Evolutionary conservation across 148 eudicot species (phyloP).

Genomic region (Dianthus caryophyllus): DNA sequence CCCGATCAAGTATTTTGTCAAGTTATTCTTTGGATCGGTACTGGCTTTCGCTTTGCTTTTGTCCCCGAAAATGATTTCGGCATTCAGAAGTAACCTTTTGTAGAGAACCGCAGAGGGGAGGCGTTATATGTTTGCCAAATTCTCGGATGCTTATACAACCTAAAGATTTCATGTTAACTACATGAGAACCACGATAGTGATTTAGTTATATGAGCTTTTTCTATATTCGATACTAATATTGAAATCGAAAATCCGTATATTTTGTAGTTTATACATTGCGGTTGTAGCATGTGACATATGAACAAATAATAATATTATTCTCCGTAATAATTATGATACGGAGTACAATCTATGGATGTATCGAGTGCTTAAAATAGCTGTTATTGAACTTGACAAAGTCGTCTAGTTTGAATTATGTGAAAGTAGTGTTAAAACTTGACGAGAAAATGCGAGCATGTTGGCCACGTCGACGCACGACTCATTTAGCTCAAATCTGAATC

Average conservation of each 20-base stretch:
- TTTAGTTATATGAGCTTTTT: neutral
- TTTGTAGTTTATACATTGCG: neutral
- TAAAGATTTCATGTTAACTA: neutral
- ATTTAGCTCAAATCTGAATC: no score
- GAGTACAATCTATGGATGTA: no score
- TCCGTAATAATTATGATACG: no score
- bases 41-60: conserved; percentile 74
- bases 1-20: conserved; percentile 41
- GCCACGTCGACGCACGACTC: no score
- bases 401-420: no score
- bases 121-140: neutral
- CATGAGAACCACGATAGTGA: neutral
- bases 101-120: conserved; percentile 6
- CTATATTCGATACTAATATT: neutral
- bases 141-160: conserved; percentile 3
- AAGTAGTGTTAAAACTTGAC: no score
- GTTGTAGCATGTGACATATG: neutral
- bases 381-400: no score
- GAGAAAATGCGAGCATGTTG: no score
- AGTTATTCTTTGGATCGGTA: conserved; percentile 74
- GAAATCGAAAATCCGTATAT: neutral
- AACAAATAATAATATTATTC: neutral
- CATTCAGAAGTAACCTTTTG: conserved; percentile 31
- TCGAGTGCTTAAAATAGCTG: no score
- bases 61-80: conserved; percentile 52